These are phyloP conservation scores for Athelia psychrophila DNA, from an alignment of 1,284 basidiomycete genomes.

Conservation along the genomic window DNA sequence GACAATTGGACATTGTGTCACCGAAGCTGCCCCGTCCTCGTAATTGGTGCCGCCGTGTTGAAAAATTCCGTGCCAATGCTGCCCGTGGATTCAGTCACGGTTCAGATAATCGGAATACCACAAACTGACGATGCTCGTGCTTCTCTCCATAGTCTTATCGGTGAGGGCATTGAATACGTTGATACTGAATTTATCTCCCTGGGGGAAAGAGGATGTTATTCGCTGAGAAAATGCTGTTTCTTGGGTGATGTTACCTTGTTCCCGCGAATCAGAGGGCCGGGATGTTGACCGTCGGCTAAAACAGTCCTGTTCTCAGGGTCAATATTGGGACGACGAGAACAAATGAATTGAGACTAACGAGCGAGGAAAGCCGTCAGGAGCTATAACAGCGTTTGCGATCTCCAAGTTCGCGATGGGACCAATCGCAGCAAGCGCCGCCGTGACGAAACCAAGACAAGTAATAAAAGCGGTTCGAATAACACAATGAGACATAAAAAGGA, in stretches of 20 bases:
- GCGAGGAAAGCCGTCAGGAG: slow-evolving; percentile 18
- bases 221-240: too few relatives aligned
- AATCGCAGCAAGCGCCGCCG: background rate
- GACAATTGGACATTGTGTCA: slow-evolving; percentile 44
- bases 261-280: slow-evolving; percentile 16
- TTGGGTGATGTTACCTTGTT: slow-evolving; percentile 10
- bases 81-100: slow-evolving; percentile 8
- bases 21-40: slow-evolving; percentile 36
- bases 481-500: too few relatives aligned
- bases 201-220: background rate
- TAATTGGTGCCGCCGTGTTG: slow-evolving; percentile 34
- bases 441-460: background rate
- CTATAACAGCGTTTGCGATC: slow-evolving; percentile 9
- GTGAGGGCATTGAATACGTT: slow-evolving; percentile 16
- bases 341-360: too few relatives aligned
- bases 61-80: slow-evolving; percentile 52
- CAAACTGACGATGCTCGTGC: slow-evolving; percentile 21
- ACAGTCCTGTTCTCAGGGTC: slow-evolving; percentile 7
- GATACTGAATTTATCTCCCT: slow-evolving; percentile 12
- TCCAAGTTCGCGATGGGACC: slow-evolving; percentile 3
- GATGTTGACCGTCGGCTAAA: slow-evolving; percentile 13
- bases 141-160: slow-evolving; percentile 18
- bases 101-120: background rate
- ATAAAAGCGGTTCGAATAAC: too few relatives aligned
- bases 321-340: too few relatives aligned